Evolutionary conservation across 2,329 filamentous ascomycete genomes (phyloP), one percentile per base, ranked within the genome.

Genomic region (Aspergillus brunneoviolaceus): DNA sequence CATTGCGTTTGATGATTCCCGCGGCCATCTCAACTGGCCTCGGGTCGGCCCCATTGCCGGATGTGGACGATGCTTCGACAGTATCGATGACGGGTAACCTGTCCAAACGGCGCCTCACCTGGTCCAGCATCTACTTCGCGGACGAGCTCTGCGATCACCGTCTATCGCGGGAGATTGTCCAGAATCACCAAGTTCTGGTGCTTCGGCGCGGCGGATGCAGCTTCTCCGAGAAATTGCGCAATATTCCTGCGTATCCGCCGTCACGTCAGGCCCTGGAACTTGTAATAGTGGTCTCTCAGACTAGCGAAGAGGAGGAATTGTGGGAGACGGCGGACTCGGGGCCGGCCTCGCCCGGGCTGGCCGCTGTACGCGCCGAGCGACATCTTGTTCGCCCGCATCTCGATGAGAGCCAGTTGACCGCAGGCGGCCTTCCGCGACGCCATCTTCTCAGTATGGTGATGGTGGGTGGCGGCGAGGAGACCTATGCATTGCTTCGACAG

Each of bases 381-480:
- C 69, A 70, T 31, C 75, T 87, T 9, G 79, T 85, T 27, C 80
- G 87, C 39, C 95, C 95, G 1, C 76, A 95, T 51, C 81, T 99
- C 4, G 91, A 96, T 55, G 84, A 89, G 64, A 78, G 81, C 54
- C 94, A 97, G 78, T 77, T 81, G 52, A 92, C 89, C 2, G 86
- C 88, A 0, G 84, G 81, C 3, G 92, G 92, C 0, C 79, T 92
- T 55, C 81, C 83, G 56, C 80, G 92, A 11, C 84, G 87, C 48
- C 83, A 92, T 68, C 88, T 88, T 2, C 88, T 98, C 42, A 86
- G 90, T 12, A 87, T 97, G 85, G 83, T 96, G 45, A 90, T 98
- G 85, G 85, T 96, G 21, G 86, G 86, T 0, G 92, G 90, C 0
- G 89, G 88, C 0, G 81, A 87, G 10, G 81, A 83, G 59, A 85